Conservation (phyloP, 2,329 filamentous ascomycete genomes). For the Trichophyton simii region DNA sequence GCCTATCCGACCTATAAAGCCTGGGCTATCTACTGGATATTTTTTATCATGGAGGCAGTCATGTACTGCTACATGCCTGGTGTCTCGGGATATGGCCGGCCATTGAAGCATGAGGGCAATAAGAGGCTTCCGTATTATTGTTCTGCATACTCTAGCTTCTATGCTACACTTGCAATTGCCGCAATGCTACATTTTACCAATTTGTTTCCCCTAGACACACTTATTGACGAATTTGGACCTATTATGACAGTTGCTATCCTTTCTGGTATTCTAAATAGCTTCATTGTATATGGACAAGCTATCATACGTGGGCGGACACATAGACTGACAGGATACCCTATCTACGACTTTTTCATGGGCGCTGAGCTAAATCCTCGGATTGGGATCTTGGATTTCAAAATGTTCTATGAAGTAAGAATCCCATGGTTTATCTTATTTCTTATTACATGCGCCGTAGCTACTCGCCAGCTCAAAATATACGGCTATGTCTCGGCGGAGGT, state of each 20-base stretch:
- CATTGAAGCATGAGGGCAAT: slow-evolving; percentile 65
- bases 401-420: slow-evolving; percentile 89
- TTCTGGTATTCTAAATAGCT: slow-evolving; percentile 71
- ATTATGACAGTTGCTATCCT: slow-evolving; percentile 86
- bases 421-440: slow-evolving; percentile 86
- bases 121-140: slow-evolving; percentile 91
- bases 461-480: slow-evolving; percentile 70
- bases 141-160: slow-evolving; percentile 77
- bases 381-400: slow-evolving; percentile 66
- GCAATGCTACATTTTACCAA: slow-evolving; percentile 64
- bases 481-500: slow-evolving; percentile 78
- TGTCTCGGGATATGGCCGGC: slow-evolving; percentile 76
- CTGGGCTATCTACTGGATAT: slow-evolving; percentile 90
- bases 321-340: slow-evolving; percentile 71
- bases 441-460: slow-evolving; percentile 60
- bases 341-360: slow-evolving; percentile 89
- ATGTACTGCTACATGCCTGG: slow-evolving; percentile 81
- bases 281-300: slow-evolving; percentile 78
- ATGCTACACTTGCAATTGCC: slow-evolving; percentile 63
- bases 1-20: slow-evolving; percentile 72
- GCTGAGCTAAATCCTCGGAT: slow-evolving; percentile 76
- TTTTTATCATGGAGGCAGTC: slow-evolving; percentile 70
- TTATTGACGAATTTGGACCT: slow-evolving; percentile 90
- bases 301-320: slow-evolving; percentile 67
- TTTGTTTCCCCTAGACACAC: slow-evolving; percentile 74